Base-by-base conservation (phyloP, 345 rosid species). In the Eucalyptus rudis region DNA sequence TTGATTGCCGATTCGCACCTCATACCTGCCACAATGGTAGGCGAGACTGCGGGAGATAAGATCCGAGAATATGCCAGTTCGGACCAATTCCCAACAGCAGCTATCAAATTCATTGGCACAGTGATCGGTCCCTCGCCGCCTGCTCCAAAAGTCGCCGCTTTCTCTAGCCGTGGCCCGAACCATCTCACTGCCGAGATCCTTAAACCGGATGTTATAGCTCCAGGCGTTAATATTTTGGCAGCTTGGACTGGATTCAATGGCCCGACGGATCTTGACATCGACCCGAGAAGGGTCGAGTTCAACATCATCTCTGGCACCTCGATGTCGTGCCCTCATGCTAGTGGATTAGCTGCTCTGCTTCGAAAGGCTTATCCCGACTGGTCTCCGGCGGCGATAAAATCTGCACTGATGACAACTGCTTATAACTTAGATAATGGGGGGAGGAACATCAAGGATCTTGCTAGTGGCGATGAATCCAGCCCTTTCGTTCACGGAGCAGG, bases 281-380 rank as follows among this genome's bases (percentile, higher is more conserved):
- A 96, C 86, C 93, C 92, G 11, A 95, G 99, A 90, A 92, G 96
- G 51, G 98, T 93, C 14, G 52, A 90, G 86, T 96, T 95, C 93
- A 97, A 97, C 56, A 96, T 97, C 9, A 94, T 94, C 86, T 96
- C 98, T 13, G 99, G 99, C 13, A 97, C 99, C 16, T 97, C 98
- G 7, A 97, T 97, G 99, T 95, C 99, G 3, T 96, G 99, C 89
- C 98, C 98, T 29, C 99, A 97, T 90, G 96, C 93, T 16, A 96
- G 97, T 50, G 99, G 99, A 80, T 90, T 96, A 84, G 97, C 96
- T 16, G 99, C 99, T 4, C 91, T 97, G 79, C 95, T 96, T 86
- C 93, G 93, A 86, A 93, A 90, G 66, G 95, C 98, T 25, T 93
- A 94, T 47, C 96, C 95, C 6, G 91, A 90, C 31, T 96, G 98